Conservation (phyloP, 225 moss, liverwort and hornwort species). For the Marchantia polymorpha region DNA sequence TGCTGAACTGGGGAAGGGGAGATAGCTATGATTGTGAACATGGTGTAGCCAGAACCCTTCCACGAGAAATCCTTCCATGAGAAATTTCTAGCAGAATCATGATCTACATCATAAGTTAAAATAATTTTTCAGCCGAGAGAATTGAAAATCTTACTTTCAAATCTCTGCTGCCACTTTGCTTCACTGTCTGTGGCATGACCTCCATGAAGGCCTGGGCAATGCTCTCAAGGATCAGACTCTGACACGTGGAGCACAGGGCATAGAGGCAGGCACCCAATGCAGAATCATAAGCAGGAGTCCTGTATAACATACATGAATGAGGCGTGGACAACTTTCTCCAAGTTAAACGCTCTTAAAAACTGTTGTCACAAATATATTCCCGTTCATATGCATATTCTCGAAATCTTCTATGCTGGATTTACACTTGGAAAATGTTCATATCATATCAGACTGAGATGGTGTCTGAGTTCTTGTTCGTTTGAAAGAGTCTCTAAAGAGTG, state of each 20-base stretch:
- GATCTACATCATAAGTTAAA: background rate
- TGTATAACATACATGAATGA: constrained; percentile 22
- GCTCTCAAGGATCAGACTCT: constrained; percentile 66
- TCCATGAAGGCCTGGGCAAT: constrained; percentile 69
- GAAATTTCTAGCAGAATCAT: background rate
- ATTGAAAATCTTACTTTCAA: constrained; percentile 53
- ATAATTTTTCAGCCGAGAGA: no score
- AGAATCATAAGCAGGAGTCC: constrained; percentile 79
- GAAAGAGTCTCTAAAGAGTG: no score
- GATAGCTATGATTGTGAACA: no score
- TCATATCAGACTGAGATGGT: no score
- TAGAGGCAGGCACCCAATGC: constrained; percentile 79
- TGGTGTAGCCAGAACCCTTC: background rate
- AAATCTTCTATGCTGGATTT: no score
- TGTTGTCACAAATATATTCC: no score
- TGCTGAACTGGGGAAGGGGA: background rate
- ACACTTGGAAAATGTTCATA: no score
- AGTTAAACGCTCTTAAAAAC: no score
- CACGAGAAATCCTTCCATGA: background rate
- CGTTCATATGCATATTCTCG: no score
- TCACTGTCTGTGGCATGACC: constrained; percentile 63
- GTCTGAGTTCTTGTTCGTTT: no score
- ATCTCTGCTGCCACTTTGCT: constrained; percentile 62
- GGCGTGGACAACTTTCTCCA: no score
- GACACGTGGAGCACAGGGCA: constrained; percentile 68